Percentiles rank a stretch among this genome's conserved stretches.
Conservation (phyloP, 2,329 filamentous ascomycete genomes). For the Pseudogymnoascus sp. region DNA sequence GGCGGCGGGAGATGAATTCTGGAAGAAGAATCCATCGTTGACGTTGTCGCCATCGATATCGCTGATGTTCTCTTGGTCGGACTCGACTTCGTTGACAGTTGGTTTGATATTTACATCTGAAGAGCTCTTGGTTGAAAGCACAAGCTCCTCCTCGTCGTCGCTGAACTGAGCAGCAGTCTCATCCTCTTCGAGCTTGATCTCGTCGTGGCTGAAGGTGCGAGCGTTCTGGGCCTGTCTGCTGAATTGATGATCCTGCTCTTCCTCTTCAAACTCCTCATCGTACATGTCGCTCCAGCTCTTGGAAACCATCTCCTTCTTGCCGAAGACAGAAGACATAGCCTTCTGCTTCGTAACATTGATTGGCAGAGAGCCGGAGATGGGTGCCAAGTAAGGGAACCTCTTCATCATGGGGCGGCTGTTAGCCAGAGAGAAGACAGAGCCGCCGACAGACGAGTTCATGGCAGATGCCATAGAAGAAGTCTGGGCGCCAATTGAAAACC, state of each 20-base stretch:
- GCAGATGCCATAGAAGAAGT: constrained; percentile 79
- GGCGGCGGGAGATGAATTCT: constrained; percentile 46
- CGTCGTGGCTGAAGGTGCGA: constrained; percentile 69
- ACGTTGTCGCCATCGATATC: constrained; percentile 57
- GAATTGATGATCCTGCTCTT: constrained; percentile 52
- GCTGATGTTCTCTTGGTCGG: constrained; percentile 31
- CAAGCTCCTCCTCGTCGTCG: constrained; percentile 30
- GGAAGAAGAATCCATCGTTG: constrained; percentile 64
- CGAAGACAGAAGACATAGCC: constrained; percentile 64
- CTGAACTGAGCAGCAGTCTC: constrained; percentile 29
- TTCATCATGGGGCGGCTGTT: constrained; percentile 34
- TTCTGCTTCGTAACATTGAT: constrained; percentile 73
- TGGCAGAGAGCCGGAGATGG: constrained; percentile 61
- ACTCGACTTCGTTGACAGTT: constrained; percentile 31
- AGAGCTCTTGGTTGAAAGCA: constrained; percentile 35
- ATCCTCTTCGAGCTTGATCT: constrained; percentile 36
- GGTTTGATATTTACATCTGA: constrained; percentile 40
- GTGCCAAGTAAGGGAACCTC: constrained; percentile 38
- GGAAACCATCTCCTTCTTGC: constrained; percentile 70
- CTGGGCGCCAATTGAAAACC: constrained; percentile 68
- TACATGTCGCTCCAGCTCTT: constrained; percentile 99
- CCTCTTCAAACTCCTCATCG: constrained; percentile 81
- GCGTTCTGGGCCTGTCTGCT: constrained; percentile 49
- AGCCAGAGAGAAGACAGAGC: constrained; percentile 69
- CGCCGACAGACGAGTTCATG: constrained; percentile 70